Conservation (phyloP, 2,329 filamentous ascomycete genomes). For the Claviceps citrina region DNA sequence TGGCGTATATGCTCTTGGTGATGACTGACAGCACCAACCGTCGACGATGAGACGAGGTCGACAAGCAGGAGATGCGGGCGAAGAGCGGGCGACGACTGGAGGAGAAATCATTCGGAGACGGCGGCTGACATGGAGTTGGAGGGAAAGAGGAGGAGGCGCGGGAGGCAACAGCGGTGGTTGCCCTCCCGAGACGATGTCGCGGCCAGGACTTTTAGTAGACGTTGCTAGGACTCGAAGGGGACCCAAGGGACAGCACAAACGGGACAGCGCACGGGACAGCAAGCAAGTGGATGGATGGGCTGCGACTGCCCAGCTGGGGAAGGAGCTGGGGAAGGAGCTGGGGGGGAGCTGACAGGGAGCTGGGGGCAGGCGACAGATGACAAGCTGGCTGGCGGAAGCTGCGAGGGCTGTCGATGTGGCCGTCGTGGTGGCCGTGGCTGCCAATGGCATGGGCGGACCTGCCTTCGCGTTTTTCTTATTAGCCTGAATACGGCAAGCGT, state of each 20-base stretch:
- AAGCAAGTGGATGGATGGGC: background rate
- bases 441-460: background rate
- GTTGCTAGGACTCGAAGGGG: background rate
- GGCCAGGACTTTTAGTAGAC: background rate
- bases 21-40: background rate
- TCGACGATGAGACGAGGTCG: background rate
- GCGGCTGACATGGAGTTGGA: conserved; percentile 6
- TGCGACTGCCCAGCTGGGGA: background rate
- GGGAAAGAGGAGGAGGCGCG: background rate
- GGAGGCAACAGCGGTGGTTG: background rate
- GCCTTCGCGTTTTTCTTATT: no score
- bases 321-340: background rate
- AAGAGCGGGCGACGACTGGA: background rate
- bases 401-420: background rate
- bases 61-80: background rate
- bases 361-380: background rate
- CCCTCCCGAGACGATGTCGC: background rate
- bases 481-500: no score
- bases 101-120: conserved; percentile 4
- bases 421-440: conserved; percentile 2
- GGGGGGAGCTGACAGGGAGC: background rate
- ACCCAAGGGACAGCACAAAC: background rate
- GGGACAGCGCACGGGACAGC: background rate
- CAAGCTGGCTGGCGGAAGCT: background rate
- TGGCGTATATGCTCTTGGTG: background rate